Base-by-base conservation (phyloP, 1,139 yeast species). In the Pneumocystis jirovecii region DNA sequence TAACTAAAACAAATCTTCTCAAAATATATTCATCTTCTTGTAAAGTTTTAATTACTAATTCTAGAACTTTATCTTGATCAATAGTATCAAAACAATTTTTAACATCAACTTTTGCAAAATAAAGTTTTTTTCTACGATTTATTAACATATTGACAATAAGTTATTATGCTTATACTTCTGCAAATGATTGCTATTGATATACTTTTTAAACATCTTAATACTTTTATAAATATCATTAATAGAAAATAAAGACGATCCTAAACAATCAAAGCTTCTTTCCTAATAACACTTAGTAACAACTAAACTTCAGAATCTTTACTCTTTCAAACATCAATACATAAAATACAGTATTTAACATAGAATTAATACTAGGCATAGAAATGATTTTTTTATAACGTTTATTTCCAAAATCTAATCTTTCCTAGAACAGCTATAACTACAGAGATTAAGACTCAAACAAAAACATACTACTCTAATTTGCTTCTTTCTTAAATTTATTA, bases 71-170 rank as follows among this genome's bases (percentile, higher is more conserved):
- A 39, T 64, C 63, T n/a, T 65, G 66, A 15, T 63, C 65, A 42
- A 66, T 78, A 3, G 85, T 82, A 71, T 93, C 97, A 72, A 85
- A 93, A 66, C 97, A 90, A 19, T 85, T 81, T 66, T 81, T 80
- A 72, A 89, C 84, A 73, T 93, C 98, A 72, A 89, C 87, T 70
- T 88, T 89, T 45, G 86, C 77, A 60, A 82, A 81, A 71, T 77
- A 82, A 0, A 86, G 71, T 12, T 70, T 66, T 0, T 83, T 84
- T 0, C 80, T 35, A 0, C 10, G 12, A 31, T 21, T 21, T 60
- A 60, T 39, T 3, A 39, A 35, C 72, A 57, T 3, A 61, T 3
- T 68, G 64, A 1, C 25, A 40, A 17, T 68, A 31, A 31, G 5
- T 31, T 31, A 31, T 68, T 4, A 69, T 65, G 6, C 8, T 15